Percentiles rank a stretch among this genome's conserved stretches.
Evolutionary conservation across 495 filamentous ascomycete genomes (phyloP).

Genomic region (Antarctomyces pellizariae): DNA sequence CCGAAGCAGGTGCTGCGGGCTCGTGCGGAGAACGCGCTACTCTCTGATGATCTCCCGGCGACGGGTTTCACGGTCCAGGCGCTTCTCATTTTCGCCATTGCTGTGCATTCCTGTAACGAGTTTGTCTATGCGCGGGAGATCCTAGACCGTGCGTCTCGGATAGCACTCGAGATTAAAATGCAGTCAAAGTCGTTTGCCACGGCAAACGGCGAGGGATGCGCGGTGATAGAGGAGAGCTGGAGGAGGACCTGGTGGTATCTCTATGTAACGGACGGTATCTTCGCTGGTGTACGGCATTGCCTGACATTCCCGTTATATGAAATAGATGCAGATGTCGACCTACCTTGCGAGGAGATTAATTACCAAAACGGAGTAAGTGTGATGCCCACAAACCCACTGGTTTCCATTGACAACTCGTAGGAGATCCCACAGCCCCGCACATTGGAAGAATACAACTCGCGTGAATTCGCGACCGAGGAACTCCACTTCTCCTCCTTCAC

Average conservation of each 20-base stretch:
- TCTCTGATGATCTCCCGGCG: slow-evolving; percentile 18
- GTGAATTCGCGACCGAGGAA: slow-evolving; percentile 25
- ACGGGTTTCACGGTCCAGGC: slow-evolving; percentile 41
- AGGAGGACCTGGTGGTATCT: slow-evolving; percentile 59
- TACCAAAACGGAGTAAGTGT: slow-evolving; percentile 29
- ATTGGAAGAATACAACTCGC: slow-evolving; percentile 30
- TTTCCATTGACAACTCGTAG: slow-evolving; percentile 13
- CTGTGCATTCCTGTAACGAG: slow-evolving; percentile 39
- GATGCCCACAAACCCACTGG: slow-evolving; percentile 1
- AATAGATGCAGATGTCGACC: slow-evolving; percentile 23
- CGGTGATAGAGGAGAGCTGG: slow-evolving; percentile 40
- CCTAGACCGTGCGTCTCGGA: slow-evolving; percentile 29
- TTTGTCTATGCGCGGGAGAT: slow-evolving; percentile 28
- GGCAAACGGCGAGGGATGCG: slow-evolving; percentile 21
- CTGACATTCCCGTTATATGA: slow-evolving; percentile 15
- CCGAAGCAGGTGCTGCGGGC: slow-evolving; percentile 19
- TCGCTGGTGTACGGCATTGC: slow-evolving; percentile 14
- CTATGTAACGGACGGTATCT: slow-evolving; percentile 35
- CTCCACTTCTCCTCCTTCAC: slow-evolving; percentile 34
- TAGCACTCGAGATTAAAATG: slow-evolving; percentile 43
- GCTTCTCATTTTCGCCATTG: slow-evolving; percentile 38
- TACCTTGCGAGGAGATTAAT: slow-evolving; percentile 41
- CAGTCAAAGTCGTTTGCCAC: slow-evolving; percentile 27
- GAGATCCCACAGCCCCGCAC: slow-evolving; percentile 27
- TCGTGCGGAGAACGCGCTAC: slow-evolving; percentile 18